Evolutionary conservation across 2,329 filamentous ascomycete species (phyloP), one percentile per base, ranked within the genome.

Genomic region (Colletotrichum sp.): DNA sequence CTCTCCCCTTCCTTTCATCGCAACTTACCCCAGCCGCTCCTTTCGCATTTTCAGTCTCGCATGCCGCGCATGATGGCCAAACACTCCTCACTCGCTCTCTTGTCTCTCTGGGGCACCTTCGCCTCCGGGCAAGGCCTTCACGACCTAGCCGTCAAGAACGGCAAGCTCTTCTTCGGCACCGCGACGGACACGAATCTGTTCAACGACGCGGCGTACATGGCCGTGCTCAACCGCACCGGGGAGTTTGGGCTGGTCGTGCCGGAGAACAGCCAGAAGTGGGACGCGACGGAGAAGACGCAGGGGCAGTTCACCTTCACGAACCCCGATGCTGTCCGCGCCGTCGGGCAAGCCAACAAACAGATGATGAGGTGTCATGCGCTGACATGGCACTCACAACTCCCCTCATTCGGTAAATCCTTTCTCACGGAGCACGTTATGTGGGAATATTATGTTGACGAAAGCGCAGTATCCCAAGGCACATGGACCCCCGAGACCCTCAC

Each of bases 171-270:
- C 84, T 93, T 93, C 71, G 92, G 92, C 66, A 89, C 91, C 1
- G 92, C 92, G 6, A 92, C 91, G 39, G 92, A 94, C 82, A 80
- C 82, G 12, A 81, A 79, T 16, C 90, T 91, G 22, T 81, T 82
- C 10, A 86, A 89, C 72, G 82, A 89, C 28, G 83, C 85, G 18
- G 81, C 87, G 64, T 93, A 93, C 81, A 84, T 89, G 56, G 81
- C 83, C 4, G 89, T 92, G 75, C 83, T 93, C 52, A 87, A 86
- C 74, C 85, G 91, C 80, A 85, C 80, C 9, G 83, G 85, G 34
- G 90, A 93, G 78, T 94, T 93, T 79, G 91, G 91, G 22, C 89
- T 92, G 78, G 87, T 91, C 25, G 93, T 91, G 0, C 90, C 91
- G 0, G 89, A 89, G 70, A 93, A 93, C 80, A 87, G 88, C 25